These are phyloP conservation scores for Pythium phragmiticola DNA, from an alignment of 352 stramenopile genomes.

Conservation along the genomic window DNA sequence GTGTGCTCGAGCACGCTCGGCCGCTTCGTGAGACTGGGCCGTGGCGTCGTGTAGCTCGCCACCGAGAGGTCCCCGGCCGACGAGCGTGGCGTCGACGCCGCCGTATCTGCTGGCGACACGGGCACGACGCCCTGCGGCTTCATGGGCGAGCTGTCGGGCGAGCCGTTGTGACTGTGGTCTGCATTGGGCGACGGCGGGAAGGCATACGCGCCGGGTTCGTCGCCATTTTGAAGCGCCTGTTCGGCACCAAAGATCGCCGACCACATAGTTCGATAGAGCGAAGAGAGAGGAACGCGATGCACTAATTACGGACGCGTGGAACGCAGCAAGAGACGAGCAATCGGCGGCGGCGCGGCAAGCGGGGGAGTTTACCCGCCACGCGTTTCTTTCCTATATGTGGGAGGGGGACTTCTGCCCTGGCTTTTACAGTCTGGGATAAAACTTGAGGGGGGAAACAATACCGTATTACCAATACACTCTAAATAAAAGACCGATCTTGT, in stretches of 20 bases:
- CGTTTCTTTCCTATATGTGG: slow-evolving; percentile 2
- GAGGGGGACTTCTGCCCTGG: slow-evolving; percentile 1
- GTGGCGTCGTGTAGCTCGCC: slow-evolving; percentile 11
- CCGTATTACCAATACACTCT: background rate
- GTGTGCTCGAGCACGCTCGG: slow-evolving; percentile 17
- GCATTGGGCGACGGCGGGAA: slow-evolving; percentile 7
- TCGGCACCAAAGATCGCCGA: slow-evolving; percentile 35
- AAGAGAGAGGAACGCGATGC: background rate
- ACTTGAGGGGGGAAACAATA: background rate
- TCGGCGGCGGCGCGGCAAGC: background rate
- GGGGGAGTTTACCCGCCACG: background rate
- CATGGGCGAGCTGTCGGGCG: slow-evolving; percentile 1
- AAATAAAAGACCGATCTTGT: slow-evolving; percentile 5
- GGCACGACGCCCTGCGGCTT: slow-evolving; percentile 5
- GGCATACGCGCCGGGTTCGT: background rate
- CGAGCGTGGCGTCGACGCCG: slow-evolving; percentile 18
- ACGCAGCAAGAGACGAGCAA: background rate
- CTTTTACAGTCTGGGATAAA: slow-evolving; percentile 2
- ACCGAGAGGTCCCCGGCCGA: slow-evolving; percentile 19
- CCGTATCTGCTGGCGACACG: slow-evolving; percentile 31
- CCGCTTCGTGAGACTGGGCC: slow-evolving; percentile 14
- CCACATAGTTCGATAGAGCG: slow-evolving; percentile 23
- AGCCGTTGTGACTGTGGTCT: background rate
- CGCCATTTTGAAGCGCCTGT: slow-evolving; percentile 20
- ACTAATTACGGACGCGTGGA: background rate